Evolutionary conservation across 2,329 filamentous ascomycete species (phyloP).

Genomic region (Furcasterigmium furcatum): DNA sequence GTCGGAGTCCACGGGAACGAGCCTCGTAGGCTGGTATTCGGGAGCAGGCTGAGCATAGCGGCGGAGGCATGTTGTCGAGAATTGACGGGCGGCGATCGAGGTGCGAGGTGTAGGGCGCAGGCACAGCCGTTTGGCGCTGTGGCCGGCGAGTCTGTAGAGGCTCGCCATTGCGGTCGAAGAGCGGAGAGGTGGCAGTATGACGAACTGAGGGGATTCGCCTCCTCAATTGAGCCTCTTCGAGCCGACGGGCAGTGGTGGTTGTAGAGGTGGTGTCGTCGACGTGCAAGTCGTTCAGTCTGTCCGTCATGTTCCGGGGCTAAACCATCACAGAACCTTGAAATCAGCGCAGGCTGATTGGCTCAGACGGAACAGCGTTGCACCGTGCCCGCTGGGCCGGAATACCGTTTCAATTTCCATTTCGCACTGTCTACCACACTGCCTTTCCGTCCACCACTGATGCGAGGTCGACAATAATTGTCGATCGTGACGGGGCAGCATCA

Average conservation of each 20-base stretch:
- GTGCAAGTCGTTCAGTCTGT: conserved; percentile 10
- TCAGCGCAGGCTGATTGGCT: conserved; percentile 10
- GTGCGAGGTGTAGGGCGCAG: conserved; percentile 34
- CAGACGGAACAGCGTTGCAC: background rate
- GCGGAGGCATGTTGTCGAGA: conserved; percentile 64
- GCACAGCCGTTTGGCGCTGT: conserved; percentile 65
- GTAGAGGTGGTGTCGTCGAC: conserved; percentile 10
- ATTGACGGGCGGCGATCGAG: conserved; percentile 45
- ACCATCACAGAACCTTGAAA: conserved; percentile 12
- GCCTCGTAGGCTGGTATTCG: conserved; percentile 51
- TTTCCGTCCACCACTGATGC: no score
- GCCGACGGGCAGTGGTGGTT: conserved; percentile 12
- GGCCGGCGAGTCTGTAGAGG: conserved; percentile 70
- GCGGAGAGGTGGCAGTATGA: conserved; percentile 22
- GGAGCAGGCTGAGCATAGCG: conserved; percentile 56
- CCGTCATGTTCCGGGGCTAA: conserved; percentile 10
- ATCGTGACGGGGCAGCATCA: no score
- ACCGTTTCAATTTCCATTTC: no score
- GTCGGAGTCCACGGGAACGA: conserved; percentile 63
- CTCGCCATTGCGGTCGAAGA: conserved; percentile 59
- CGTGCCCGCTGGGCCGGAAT: background rate
- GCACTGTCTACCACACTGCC: no score
- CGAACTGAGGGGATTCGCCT: conserved; percentile 14
- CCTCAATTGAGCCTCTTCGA: conserved; percentile 16
- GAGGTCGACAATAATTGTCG: no score